A percentile compares a stretch with the other conserved stretches of the same genome.
Conservation (phyloP, 805 yeast genomes). For the Starmerella powellii region DNA sequence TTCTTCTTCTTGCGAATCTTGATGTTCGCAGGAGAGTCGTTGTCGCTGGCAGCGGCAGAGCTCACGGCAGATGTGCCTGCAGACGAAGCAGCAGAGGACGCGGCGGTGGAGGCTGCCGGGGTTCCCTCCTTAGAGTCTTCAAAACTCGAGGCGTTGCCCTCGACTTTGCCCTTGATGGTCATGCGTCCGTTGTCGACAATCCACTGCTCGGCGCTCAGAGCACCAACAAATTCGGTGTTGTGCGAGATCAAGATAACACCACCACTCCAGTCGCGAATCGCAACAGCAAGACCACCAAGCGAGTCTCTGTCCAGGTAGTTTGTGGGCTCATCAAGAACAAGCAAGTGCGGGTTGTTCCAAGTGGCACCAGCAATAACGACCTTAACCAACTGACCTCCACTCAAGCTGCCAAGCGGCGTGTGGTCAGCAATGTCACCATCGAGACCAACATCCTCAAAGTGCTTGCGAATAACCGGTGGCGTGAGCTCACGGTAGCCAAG, state of each 20-base stretch:
- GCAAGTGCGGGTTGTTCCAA: constrained; percentile 98
- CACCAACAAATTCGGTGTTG: constrained; percentile 93
- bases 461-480: constrained; percentile 88
- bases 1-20: constrained; percentile 87
- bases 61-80: constrained; percentile 36
- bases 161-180: constrained; percentile 63
- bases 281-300: constrained; percentile 91
- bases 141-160: constrained; percentile 64
- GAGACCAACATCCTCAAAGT: constrained; percentile 91
- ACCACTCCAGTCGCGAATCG: constrained; percentile 95
- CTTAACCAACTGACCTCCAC: constrained; percentile 96
- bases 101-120: constrained; percentile 23
- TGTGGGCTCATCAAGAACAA: constrained; percentile 96
- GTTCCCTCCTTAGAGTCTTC: constrained; percentile 52
- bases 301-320: constrained; percentile 97
- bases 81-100: constrained; percentile 37
- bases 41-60: constrained; percentile 33
- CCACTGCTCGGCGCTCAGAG: constrained; percentile 98
- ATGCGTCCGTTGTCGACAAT: constrained; percentile 84
- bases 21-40: constrained; percentile 91
- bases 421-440: constrained; percentile 98
- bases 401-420: constrained; percentile 88
- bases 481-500: constrained; percentile 89
- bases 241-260: constrained; percentile 98
- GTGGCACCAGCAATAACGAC: constrained; percentile 99